Base-by-base conservation (phyloP, 805 yeast species). In the Komagataella pseudopastoris region DNA sequence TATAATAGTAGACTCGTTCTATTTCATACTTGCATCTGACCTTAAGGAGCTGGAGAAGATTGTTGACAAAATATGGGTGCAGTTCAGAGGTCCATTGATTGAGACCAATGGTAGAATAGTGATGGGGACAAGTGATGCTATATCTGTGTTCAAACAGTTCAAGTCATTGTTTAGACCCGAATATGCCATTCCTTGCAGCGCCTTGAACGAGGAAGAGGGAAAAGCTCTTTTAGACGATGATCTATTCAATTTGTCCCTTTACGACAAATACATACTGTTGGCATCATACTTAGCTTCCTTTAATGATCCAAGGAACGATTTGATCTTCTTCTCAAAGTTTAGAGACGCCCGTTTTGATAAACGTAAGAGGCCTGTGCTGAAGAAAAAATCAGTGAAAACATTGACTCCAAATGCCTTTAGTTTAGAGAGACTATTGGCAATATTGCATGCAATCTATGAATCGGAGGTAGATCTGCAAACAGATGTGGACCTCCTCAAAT, bases 241-340 rank as follows among this genome's bases (percentile, higher is more conserved):
- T 30, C 14, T 30, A 30, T 30, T 30, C 14, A 30, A 30, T 30
- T 10, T 30, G 39, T 30, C 39, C 5, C 39, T 30, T 30, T 30
- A 30, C 10, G 39, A 30, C 39, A 30, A 30, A 10, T 87, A 76
- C 60, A 65, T 90, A n/a, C 65, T 89, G 14, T 75, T 88, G 36
- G 88, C 96, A 1, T 82, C 95, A 0, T 90, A 85, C 62, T 67
- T 89, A 49, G 95, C 96, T 0, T 88, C 96, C 0, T 85, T 77
- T 60, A 78, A 80, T 52, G 85, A 83, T 30, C 80, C 83, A 2
- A 76, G 78, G 54, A 76, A 75, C 59, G 97, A 89, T 63, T 68
- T 81, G 59, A 76, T 79, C 50, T 69, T 77, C 51, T 90, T 87
- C 59, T 83, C 96, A 36, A 79, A 74, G 54, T 69, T 84, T 47